Conservation (phyloP, 176 grass and related monocot genomes). For the Thalia dealbata region DNA sequence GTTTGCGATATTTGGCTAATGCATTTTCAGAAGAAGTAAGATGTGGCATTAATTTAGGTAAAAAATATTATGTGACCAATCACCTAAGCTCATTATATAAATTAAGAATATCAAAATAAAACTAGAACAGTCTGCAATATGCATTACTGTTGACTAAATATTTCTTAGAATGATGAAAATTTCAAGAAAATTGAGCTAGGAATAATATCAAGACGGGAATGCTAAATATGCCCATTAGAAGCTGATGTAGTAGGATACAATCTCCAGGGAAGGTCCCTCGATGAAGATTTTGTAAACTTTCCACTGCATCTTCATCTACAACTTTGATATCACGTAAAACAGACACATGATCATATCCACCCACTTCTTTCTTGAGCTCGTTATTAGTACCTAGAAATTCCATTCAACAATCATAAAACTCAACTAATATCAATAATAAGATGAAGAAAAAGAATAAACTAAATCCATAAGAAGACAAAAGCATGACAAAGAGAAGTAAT, state of each 20-base stretch:
- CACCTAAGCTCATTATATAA: too few species aligned
- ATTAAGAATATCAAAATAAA: not conserved
- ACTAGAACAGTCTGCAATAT: not conserved
- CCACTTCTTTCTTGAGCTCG: slow-evolving; percentile 71
- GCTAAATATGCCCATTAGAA: not conserved
- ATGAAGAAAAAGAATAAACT: not conserved
- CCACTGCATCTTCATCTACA: slow-evolving; percentile 39
- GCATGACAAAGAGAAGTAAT: not conserved
- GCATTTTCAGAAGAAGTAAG: not conserved
- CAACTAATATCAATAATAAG: not conserved
- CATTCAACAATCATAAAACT: not conserved
- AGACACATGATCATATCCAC: slow-evolving; percentile 64
- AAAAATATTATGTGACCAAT: too few species aligned
- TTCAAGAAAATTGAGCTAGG: not conserved
- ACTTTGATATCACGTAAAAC: slow-evolving; percentile 66
- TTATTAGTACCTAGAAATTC: slow-evolving; percentile 57
- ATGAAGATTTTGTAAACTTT: slow-evolving; percentile 50
- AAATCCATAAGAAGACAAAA: not conserved
- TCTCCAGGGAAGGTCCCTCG: slow-evolving; percentile 52
- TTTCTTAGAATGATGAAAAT: not conserved
- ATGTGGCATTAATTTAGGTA: not conserved
- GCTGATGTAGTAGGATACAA: slow-evolving; percentile 61
- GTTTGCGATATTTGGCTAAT: not conserved
- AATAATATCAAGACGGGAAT: not conserved
- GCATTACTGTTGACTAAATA: too few species aligned